Conservation (phyloP, 1,284 basidiomycete species). For the Ustilago bromivora region DNA sequence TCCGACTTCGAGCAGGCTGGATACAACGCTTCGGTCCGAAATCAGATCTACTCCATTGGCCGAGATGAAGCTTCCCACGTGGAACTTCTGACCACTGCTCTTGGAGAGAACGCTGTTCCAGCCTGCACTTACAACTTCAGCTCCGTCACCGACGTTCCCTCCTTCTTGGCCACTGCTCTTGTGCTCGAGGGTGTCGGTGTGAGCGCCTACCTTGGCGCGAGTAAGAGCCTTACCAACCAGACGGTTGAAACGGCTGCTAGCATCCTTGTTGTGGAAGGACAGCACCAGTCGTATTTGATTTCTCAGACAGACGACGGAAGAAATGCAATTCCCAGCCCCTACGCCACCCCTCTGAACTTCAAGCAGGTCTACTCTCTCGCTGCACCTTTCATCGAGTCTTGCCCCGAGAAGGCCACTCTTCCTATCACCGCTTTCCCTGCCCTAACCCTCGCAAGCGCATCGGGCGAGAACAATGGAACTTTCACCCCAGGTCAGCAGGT, state of each 20-base stretch:
- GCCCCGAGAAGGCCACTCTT: slow-evolving; percentile 31
- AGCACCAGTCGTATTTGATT: slow-evolving; percentile 73
- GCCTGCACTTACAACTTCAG: slow-evolving; percentile 52
- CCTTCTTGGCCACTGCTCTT: slow-evolving; percentile 55
- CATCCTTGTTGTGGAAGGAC: slow-evolving; percentile 72
- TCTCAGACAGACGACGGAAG: slow-evolving; percentile 37
- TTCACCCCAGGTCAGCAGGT: slow-evolving; percentile 52
- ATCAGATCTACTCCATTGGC: slow-evolving; percentile 55
- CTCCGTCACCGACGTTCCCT: slow-evolving; percentile 33
- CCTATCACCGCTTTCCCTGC: slow-evolving; percentile 47
- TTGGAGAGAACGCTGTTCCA: slow-evolving; percentile 37
- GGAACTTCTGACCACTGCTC: slow-evolving; percentile 29
- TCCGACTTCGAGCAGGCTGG: slow-evolving; percentile 40
- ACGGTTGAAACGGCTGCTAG: slow-evolving; percentile 49
- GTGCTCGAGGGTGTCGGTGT: slow-evolving; percentile 56
- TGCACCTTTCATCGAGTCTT: slow-evolving; percentile 57
- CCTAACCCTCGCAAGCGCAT: slow-evolving; percentile 16
- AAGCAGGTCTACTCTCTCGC: slow-evolving; percentile 63
- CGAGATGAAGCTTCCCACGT: slow-evolving; percentile 48
- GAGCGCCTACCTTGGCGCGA: slow-evolving; percentile 37
- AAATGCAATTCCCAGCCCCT: slow-evolving; percentile 42
- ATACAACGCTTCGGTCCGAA: slow-evolving; percentile 45
- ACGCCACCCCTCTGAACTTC: slow-evolving; percentile 56
- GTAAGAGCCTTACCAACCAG: slow-evolving; percentile 49
- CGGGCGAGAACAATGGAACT: slow-evolving; percentile 24